phyloP scores from a whole-genome alignment of 1,284 basidiomycete species.

The Puccinia triticina region DNA sequence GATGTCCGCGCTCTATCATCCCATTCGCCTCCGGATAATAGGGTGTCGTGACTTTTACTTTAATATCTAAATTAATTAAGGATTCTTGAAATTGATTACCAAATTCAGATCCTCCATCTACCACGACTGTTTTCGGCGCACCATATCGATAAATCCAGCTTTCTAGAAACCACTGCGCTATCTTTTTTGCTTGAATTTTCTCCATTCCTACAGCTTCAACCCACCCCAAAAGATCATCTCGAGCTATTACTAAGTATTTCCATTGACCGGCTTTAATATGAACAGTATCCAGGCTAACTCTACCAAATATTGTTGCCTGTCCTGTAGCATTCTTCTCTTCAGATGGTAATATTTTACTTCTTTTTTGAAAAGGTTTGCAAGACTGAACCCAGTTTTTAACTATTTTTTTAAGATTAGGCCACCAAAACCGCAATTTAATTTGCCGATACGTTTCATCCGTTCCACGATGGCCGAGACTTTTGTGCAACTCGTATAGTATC shows the following conservation, averaged over 20 bases:
- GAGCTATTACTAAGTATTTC: conserved; percentile 6
- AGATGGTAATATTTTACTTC: too few relatives aligned
- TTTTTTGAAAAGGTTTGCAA: background rate
- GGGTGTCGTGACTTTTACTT: too few relatives aligned
- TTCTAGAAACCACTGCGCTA: background rate
- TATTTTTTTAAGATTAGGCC: background rate
- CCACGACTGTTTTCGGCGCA: background rate
- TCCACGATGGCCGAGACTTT: conserved; percentile 1
- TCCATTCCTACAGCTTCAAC: background rate
- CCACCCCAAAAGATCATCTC: conserved; percentile 11
- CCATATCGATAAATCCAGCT: conserved; percentile 9
- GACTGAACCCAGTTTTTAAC: background rate
- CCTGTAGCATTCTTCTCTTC: background rate
- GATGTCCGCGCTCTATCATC: background rate
- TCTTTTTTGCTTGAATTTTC: background rate
- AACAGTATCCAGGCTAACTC: background rate
- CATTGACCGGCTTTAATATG: conserved; percentile 13
- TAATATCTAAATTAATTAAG: background rate
- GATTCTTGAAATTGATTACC: background rate
- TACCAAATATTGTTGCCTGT: background rate
- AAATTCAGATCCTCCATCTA: conserved; percentile 22
- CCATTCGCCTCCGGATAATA: conserved; percentile 20
- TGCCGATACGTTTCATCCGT: background rate
- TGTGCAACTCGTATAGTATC: background rate
- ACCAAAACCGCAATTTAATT: background rate